Evolutionary conservation across 345 rosid genomes (phyloP), one percentile per base, ranked within the genome.

Genomic region (Moringa oleifera): DNA sequence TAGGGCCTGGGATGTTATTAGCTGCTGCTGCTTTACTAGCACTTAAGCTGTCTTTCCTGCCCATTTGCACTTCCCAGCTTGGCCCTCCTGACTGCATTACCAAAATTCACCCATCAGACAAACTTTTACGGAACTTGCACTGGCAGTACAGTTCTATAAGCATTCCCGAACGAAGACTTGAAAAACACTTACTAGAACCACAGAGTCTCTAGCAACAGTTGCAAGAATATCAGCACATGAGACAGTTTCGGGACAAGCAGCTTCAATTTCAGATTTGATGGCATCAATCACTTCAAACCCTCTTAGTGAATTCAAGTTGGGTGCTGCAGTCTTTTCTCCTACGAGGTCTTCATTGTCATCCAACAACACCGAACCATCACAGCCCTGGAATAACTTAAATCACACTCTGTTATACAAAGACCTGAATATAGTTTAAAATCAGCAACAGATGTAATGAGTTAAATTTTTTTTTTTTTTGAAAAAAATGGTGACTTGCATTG

Each of bases 191-290:
- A 81, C 97, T 50, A 93, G 46, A 78, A 82, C 70, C 13, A 93
- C 94, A 4, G 94, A 81, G 71, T 90, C 94, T 74, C 90, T 83
- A 22, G 97, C 96, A 2, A 68, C 89, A 37, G 71, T 73, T 18
- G 97, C 97, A 11, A 93, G 89, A 67, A 90, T 79, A 65, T 93
- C 96, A n/a, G 92, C 94, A 60, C 97, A 90, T 5, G 98, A 88
- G 18, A 93, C 98, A 0, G 87, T 84, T 53, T 76, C 58, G 21
- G 97, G 96, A 65, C 94, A 93, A 20, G 81, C 80, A 18, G 81
- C 71, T 62, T 90, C 97, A 1, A 93, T 72, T 41, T 79, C 80
- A 15, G 86, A 78, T 67, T 93, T 90, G 11, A 90, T 89, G 0
- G 77, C 63, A 54, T 93, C 94, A 0, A 87, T 79, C 60, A 87